These are phyloP conservation scores for Blastocrithidia nonstop DNA, from an alignment of 208 protist genomes.

Conservation along the genomic window DNA sequence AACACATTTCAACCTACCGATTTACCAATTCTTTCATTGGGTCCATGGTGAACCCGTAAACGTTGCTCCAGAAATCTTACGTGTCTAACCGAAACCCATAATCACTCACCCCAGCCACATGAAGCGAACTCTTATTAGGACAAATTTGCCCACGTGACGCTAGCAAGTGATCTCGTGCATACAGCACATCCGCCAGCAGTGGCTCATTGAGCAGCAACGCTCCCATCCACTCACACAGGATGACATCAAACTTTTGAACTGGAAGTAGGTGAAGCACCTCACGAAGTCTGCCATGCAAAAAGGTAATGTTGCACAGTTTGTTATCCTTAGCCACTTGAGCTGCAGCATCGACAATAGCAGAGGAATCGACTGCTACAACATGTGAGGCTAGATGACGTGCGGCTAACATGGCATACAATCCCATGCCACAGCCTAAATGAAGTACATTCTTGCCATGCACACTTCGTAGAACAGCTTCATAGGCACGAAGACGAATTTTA, in stretches of 20 bases:
- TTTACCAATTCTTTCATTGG: slow-evolving; percentile 81
- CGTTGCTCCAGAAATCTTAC: slow-evolving; percentile 85
- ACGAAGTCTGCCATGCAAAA: slow-evolving; percentile 57
- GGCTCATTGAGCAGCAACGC: slow-evolving; percentile 70
- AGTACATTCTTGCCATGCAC: slow-evolving; percentile 80
- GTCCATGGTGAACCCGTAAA: slow-evolving; percentile 86
- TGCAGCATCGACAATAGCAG: slow-evolving; percentile 61
- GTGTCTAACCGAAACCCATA: slow-evolving; percentile 73
- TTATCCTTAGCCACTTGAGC: slow-evolving; percentile 71
- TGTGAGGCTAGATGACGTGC: slow-evolving; percentile 45
- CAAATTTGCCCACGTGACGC: slow-evolving; percentile 45
- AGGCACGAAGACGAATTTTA: slow-evolving; percentile 50
- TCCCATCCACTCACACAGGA: slow-evolving; percentile 86
- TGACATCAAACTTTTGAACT: slow-evolving; percentile 61
- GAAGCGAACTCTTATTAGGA: slow-evolving; percentile 64
- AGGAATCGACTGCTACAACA: slow-evolving; percentile 75
- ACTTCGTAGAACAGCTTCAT: slow-evolving; percentile 52
- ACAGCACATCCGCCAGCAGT: slow-evolving; percentile 58
- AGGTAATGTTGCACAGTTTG: slow-evolving; percentile 50
- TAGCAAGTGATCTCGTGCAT: slow-evolving; percentile 66
- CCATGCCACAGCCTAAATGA: slow-evolving; percentile 78
- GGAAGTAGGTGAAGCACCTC: slow-evolving; percentile 54
- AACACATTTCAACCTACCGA: slow-evolving; percentile 60
- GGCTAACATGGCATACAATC: slow-evolving; percentile 73
- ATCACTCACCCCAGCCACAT: slow-evolving; percentile 75